Evolutionary conservation across 352 stramenopile species (phyloP).

Genomic region (Globisporangium emineosum): DNA sequence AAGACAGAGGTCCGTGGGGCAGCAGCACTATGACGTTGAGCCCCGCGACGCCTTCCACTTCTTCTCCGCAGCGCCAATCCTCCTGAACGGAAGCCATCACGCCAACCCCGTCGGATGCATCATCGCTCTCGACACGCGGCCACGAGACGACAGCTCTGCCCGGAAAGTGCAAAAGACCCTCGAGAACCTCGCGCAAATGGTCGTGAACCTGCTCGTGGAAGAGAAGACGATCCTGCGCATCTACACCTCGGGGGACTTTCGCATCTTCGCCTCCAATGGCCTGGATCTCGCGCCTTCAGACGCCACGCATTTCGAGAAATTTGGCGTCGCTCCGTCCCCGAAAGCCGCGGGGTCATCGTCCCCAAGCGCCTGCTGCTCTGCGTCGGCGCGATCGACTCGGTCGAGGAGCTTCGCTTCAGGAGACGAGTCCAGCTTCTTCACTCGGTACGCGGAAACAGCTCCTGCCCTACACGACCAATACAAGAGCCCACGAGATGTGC

Average conservation of each 20-base stretch:
- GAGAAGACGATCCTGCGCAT: constrained; percentile 61
- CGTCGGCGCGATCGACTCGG: background rate
- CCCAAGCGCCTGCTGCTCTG: background rate
- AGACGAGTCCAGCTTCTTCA: constrained; percentile 11
- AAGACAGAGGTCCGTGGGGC: constrained; percentile 17
- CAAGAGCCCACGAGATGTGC: background rate
- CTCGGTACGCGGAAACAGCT: constrained; percentile 9
- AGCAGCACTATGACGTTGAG: background rate
- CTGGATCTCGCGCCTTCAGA: constrained; percentile 23
- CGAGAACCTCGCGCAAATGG: constrained; percentile 55
- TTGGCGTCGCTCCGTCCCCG: constrained; percentile 29
- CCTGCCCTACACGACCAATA: background rate
- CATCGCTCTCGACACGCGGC: constrained; percentile 51
- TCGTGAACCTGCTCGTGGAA: constrained; percentile 54
- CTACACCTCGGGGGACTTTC: constrained; percentile 63
- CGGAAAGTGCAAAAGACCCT: constrained; percentile 55
- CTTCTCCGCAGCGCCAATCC: constrained; percentile 56
- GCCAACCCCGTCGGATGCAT: constrained; percentile 46
- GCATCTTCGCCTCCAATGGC: constrained; percentile 42
- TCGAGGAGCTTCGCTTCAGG: constrained; percentile 10
- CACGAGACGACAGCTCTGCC: constrained; percentile 29
- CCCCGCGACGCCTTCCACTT: constrained; percentile 44
- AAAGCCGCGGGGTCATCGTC: background rate
- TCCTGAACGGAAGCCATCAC: constrained; percentile 5
- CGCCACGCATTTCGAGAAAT: constrained; percentile 28